Evolutionary conservation across 164 flowering plant species (phyloP), one percentile per base, ranked within the genome.

Genomic region (Piper betle): DNA sequence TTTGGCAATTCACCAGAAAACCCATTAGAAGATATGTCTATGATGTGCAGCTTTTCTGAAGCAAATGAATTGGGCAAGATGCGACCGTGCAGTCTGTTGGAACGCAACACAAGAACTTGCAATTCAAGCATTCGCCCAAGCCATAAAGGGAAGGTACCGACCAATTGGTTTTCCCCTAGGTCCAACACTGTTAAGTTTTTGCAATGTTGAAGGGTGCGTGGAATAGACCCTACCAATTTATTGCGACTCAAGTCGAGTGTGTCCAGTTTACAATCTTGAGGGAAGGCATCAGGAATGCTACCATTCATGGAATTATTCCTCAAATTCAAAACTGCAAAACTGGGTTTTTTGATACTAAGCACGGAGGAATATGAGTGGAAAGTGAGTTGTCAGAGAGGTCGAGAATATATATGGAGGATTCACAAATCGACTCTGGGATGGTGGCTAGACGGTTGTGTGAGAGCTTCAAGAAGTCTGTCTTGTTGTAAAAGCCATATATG

Each of bases 101-200:
- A 53, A 0, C 85, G 71, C 65, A 89, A 38, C 52, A 82, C 77
- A 53, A 89, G 81, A n/a, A 85, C 87, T 0, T 75, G 78, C 67
- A 89, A 60, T 2, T 57, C 58, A 37, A 77, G 6, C 38, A 70
- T 46, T n/a, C 37, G 67, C 20, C 62, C 77, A 69, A 89, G 65
- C 62, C 57, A 59, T 57, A 64, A 79, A 4, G 94, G 92, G 62
- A 81, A 90, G 0, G 3, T 58, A 39, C 72, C 88, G 4, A 19
- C 50, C 0, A 90, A 57, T 37, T 39, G 54, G 58, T 89, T 89
- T 64, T 72, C 79, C 8, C 89, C 94, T 38, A 85, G 60, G 60
- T 81, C 71, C 19, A 87, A 66, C 39, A 84, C 83, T 73, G 83
- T 77, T 25, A 91, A 61, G 19, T 9, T 10, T 6, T 2, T 43